Evolutionary conservation across 148 eudicot genomes (phyloP), one percentile per base, ranked within the genome.

Genomic region (Rhododendron griersonianum): DNA sequence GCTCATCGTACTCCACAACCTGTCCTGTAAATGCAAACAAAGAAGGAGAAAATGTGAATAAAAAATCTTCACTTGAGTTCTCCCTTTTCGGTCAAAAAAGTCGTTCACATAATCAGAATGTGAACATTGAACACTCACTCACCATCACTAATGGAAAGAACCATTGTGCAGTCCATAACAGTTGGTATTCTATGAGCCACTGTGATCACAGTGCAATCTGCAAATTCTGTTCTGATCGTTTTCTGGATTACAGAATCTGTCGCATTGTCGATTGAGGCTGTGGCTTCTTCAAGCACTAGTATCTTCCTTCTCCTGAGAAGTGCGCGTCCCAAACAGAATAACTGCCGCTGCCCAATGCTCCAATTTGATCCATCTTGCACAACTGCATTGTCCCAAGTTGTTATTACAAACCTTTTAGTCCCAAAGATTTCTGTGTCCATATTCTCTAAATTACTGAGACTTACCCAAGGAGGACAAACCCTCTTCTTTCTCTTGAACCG

Each of bases 1-100:
- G 98, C 81, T 92, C 91, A 84, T 95, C 98, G 82, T 90, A 94
- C 90, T 95, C 98, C 83, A 91, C 92, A 61, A 94, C n/a, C 87
- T 88, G 89, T 13, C 98, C 98, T 94, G 91, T 61, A 55, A 50
- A 55, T 61, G 28, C 45, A 37, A 59, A 61, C 44, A 81, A 55
- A 81, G 3, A 81, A 30, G 50, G 8, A 30, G 45, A 81, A 33
- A 55, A 33, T 53, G 18, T 7, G 5, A 10, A 33, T 11, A 1
- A n/a, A 28, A 81, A 30, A 30, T 7, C 14, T 7, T 21, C 41
- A 71, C 13, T 71, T 71, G 41, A 30, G 19, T 71, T 71, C 39
- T 71, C 39, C 76, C 16, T 13, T 71, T 30, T 71, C 19, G 5
- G 7, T 1, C 14, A 30, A 41, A 71, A 14, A 30, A 13, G 11